phyloP scores from a whole-genome alignment of 2,329 filamentous ascomycete species.

The Aspergillus tubingensis region DNA sequence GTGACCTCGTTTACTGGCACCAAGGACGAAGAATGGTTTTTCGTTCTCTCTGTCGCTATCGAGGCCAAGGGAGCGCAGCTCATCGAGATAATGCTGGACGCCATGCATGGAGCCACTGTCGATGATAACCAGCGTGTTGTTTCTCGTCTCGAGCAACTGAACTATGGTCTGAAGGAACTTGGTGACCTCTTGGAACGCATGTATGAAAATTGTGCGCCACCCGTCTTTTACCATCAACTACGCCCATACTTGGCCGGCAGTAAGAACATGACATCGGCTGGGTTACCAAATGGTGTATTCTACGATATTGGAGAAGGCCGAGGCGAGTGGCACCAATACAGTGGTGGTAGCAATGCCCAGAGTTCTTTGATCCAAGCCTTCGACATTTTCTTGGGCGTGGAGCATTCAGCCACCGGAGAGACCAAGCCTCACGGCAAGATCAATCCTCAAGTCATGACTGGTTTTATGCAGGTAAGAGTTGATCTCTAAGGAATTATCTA shows the following conservation, averaged over 20 bases:
- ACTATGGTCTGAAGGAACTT: conserved; percentile 46
- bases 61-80: conserved; percentile 51
- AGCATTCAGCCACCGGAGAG: conserved; percentile 47
- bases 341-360: conserved; percentile 58
- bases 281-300: conserved; percentile 54
- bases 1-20: conserved; percentile 42
- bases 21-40: conserved; percentile 51
- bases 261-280: conserved; percentile 56
- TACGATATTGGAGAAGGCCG: conserved; percentile 53
- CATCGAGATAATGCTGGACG: conserved; percentile 37
- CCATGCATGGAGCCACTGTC: conserved; percentile 47
- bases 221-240: conserved; percentile 55
- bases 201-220: conserved; percentile 53
- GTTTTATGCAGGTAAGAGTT: conserved; percentile 14
- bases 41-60: conserved; percentile 55
- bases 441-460: conserved; percentile 1
- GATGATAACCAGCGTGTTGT: conserved; percentile 42
- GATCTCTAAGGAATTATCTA: not conserved
- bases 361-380: conserved; percentile 58
- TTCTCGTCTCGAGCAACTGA: conserved; percentile 43
- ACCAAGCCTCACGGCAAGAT: conserved; percentile 9
- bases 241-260: conserved; percentile 55
- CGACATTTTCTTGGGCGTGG: conserved; percentile 55
- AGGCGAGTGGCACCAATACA: conserved; percentile 53
- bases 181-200: conserved; percentile 50